phyloP scores from a whole-genome alignment of 2,329 filamentous ascomycete genomes.

The Meredithiella fracta region DNA sequence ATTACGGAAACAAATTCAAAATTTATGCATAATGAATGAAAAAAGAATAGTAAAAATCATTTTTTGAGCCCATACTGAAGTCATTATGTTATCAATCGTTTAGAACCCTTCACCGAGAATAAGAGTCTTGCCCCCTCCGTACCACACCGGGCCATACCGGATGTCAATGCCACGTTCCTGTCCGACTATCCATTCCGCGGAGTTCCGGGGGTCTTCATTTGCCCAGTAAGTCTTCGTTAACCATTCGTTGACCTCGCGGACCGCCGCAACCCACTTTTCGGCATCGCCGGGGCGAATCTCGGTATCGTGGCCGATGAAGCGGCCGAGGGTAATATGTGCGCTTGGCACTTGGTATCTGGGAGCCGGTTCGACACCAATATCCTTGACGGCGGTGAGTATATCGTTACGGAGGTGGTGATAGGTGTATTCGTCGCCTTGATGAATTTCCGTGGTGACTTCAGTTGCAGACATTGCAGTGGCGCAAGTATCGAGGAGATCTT shows the following conservation, averaged over 20 bases:
- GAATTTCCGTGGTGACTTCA: slow-evolving; percentile 19
- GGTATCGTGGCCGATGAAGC: slow-evolving; percentile 42
- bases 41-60: slow-evolving; percentile 3
- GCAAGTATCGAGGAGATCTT: slow-evolving; percentile 25
- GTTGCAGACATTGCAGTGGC: slow-evolving; percentile 2
- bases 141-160: slow-evolving; percentile 66
- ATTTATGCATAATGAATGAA: slow-evolving; percentile 5
- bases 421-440: slow-evolving; percentile 50
- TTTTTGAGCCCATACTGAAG: not conserved
- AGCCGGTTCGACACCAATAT: slow-evolving; percentile 46
- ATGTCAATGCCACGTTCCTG: slow-evolving; percentile 67
- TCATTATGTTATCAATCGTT: slow-evolving; percentile 6
- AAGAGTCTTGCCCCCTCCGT: slow-evolving; percentile 64
- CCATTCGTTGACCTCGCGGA: slow-evolving; percentile 66
- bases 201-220: slow-evolving; percentile 53
- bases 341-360: slow-evolving; percentile 70
- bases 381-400: slow-evolving; percentile 45
- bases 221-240: slow-evolving; percentile 24
- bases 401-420: slow-evolving; percentile 85
- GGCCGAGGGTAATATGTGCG: slow-evolving; percentile 72
- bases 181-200: slow-evolving; percentile 66
- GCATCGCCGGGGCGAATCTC: slow-evolving; percentile 35
- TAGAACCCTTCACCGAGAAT: slow-evolving; percentile 45
- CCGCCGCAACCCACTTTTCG: slow-evolving; percentile 48
- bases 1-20: not conserved